Conservation (phyloP, 257 asterid genomes). For the Nicotiana noctiflora region DNA sequence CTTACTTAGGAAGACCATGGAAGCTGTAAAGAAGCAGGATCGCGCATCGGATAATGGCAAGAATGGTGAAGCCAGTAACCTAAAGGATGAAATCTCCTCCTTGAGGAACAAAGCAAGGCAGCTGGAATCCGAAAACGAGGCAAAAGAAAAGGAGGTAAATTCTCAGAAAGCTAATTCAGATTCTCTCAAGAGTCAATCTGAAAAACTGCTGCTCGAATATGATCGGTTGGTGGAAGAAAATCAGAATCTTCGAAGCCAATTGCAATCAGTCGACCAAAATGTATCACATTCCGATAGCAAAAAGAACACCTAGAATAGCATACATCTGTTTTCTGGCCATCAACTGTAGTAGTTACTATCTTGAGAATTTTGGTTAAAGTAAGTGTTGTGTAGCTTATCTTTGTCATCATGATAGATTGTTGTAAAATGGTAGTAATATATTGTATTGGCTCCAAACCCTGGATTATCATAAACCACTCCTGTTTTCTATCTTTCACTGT, state of each 20-base stretch:
- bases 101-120: slow-evolving; percentile 10
- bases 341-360: neutral
- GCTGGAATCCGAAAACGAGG: slow-evolving; percentile 24
- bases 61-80: slow-evolving; percentile 14
- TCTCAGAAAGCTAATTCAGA: slow-evolving; percentile 30
- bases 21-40: slow-evolving; percentile 56
- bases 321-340: neutral
- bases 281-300: slow-evolving; percentile 19
- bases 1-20: slow-evolving; percentile 64
- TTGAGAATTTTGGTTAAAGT: neutral
- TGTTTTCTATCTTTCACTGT: neutral
- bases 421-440: neutral
- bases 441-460: neutral
- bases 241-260: slow-evolving; percentile 31
- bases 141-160: slow-evolving; percentile 21
- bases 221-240: slow-evolving; percentile 41
- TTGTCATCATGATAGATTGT: neutral
- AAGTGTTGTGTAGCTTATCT: neutral
- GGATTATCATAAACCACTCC: neutral
- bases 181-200: slow-evolving; percentile 32
- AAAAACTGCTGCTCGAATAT: slow-evolving; percentile 29
- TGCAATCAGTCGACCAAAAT: slow-evolving; percentile 26
- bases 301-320: slow-evolving; percentile 15
- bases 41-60: slow-evolving; percentile 20
- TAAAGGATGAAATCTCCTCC: slow-evolving; percentile 21